Base-by-base conservation (phyloP, 1,284 basidiomycete genomes). In the Irpex rosettiformis region DNA sequence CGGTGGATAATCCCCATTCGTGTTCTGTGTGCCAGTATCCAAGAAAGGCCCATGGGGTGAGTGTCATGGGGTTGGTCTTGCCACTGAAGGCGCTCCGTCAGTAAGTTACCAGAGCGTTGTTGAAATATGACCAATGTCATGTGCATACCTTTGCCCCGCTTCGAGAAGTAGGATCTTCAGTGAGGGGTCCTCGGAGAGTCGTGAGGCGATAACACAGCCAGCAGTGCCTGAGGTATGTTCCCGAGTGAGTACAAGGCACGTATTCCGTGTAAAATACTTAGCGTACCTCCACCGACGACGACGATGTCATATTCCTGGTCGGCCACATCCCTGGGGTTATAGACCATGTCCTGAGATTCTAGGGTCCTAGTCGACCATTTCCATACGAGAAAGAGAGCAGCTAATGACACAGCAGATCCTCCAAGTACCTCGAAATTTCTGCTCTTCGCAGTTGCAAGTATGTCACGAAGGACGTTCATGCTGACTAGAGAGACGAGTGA, bases 151-250 rank as follows among this genome's bases (percentile, higher is more conserved):
- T 58, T 75, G 72, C 2, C 87, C 87, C 0, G 85, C 81, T 69
- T 90, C 88, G 37, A 89, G 74, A 8, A 89, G 66, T 18, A 89
- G 72, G 5, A 89, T 84, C 1, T 77, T 77, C 1, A 85, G 65
- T 4, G 72, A 74, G 0, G 81, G 72, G 61, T 85, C 77, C 67
- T 89, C 88, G 8, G 81, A 83, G 27, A 90, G 73, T 27, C 87
- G 77, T 2, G 84, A 76, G 3, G 88, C 88, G 30, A 89, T 76
- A 1, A 81, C 86, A 63, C 86, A 88, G 6, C 88, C 88, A 1
- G 84, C 79, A 5, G 88, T 88, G 6, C 87, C 86, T 87, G 64
- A n/a, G 49, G 18, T 28, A 16, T 18, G 33, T 47, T 33, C 3
- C 37, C 42, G 28, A 18, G 24, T 25, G 18, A 37, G 47, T 5